Percentiles rank a stretch among this genome's conserved stretches.
Evolutionary conservation across 768 basidiomycete genomes (phyloP).

Genomic region (Tricholoma matsutake): DNA sequence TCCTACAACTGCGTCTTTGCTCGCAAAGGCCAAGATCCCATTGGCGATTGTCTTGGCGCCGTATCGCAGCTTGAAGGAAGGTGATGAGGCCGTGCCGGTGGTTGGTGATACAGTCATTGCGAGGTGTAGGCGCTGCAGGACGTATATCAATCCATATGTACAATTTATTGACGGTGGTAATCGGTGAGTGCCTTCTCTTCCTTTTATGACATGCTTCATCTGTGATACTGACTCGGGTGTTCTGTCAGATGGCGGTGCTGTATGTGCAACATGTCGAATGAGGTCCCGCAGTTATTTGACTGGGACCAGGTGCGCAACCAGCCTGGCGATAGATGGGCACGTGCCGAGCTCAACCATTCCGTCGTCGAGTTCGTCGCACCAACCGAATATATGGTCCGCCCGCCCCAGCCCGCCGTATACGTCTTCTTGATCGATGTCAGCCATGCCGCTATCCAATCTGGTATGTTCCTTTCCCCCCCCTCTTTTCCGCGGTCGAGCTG

Average conservation of each 20-base stretch:
- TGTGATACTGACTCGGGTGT: not conserved
- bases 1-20: slow-evolving; percentile 83
- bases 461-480: slow-evolving; percentile 34
- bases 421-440: slow-evolving; percentile 97
- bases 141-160: slow-evolving; percentile 97
- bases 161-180: slow-evolving; percentile 98
- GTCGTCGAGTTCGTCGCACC: slow-evolving; percentile 98
- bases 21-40: slow-evolving; percentile 89
- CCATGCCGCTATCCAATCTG: slow-evolving; percentile 86
- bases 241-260: slow-evolving; percentile 90
- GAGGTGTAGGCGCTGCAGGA: slow-evolving; percentile 91
- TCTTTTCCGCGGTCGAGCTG: not conserved
- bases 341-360: slow-evolving; percentile 89
- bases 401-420: slow-evolving; percentile 96
- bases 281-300: slow-evolving; percentile 97
- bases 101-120: slow-evolving; percentile 94
- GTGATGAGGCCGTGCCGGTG: slow-evolving; percentile 82
- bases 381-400: slow-evolving; percentile 98
- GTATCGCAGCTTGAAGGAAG: slow-evolving; percentile 81
- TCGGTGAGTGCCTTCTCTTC: slow-evolving; percentile 45
- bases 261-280: slow-evolving; percentile 98
- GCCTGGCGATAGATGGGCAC: slow-evolving; percentile 92
- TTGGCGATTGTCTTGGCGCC: slow-evolving; percentile 88
- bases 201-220: not conserved
- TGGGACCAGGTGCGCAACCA: slow-evolving; percentile 95